phyloP scores from a whole-genome alignment of 2,329 filamentous ascomycete species.

The Elsinoe fawcettii region DNA sequence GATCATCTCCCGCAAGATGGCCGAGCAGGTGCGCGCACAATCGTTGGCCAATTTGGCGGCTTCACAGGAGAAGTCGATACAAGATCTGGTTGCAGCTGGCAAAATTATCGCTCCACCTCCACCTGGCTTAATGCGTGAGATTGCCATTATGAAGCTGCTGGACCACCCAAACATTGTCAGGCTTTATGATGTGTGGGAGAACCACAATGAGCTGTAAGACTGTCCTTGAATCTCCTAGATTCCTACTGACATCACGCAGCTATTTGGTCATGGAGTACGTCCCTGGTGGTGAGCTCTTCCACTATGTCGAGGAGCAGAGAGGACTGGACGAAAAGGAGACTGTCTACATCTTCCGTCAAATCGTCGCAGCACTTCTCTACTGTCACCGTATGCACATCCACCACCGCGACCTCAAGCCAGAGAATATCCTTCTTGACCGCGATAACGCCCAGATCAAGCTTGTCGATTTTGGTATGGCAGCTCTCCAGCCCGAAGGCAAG shows the following conservation, averaged over 20 bases:
- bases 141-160: conserved; percentile 93
- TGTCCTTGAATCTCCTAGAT: background rate
- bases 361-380: conserved; percentile 84
- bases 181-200: conserved; percentile 96
- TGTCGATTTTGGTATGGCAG: conserved; percentile 97
- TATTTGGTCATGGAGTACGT: conserved; percentile 94
- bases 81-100: conserved; percentile 48
- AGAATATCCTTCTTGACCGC: conserved; percentile 83
- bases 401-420: conserved; percentile 91
- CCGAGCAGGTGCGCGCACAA: conserved; percentile 72
- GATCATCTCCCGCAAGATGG: conserved; percentile 77
- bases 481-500: conserved; percentile 71
- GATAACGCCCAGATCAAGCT: conserved; percentile 72
- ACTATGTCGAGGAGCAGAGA: conserved; percentile 69
- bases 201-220: conserved; percentile 80
- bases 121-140: conserved; percentile 84
- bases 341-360: conserved; percentile 81
- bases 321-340: conserved; percentile 72
- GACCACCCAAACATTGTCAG: conserved; percentile 92
- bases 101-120: conserved; percentile 57
- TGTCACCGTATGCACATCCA: conserved; percentile 93
- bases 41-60: conserved; percentile 78
- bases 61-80: conserved; percentile 28
- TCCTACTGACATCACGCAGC: conserved; percentile 39
- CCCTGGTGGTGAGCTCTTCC: conserved; percentile 75